Percentiles rank a stretch among this genome's conserved stretches.
phyloP scores from a whole-genome alignment of 139 green algal species.

The Asterochloris sp. region DNA sequence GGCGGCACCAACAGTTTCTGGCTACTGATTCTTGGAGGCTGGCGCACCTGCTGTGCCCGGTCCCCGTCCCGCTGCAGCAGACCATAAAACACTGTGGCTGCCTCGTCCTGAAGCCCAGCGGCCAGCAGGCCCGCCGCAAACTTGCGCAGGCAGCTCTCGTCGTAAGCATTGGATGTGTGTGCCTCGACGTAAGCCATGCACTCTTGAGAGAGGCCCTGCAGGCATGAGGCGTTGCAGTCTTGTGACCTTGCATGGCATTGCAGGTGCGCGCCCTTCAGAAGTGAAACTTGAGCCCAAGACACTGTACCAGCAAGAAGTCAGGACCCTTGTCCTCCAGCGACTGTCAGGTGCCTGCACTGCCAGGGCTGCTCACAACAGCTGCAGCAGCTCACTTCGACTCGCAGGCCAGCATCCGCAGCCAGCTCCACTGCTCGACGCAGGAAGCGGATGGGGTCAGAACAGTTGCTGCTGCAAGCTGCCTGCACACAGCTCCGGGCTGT shows the following conservation, averaged over 20 bases:
- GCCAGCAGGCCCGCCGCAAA: constrained; percentile 45
- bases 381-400: not conserved
- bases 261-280: not conserved
- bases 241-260: not conserved
- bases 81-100: not conserved
- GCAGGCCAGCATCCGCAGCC: not conserved
- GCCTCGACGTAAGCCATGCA: constrained; percentile 35
- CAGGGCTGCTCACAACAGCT: too few relatives aligned
- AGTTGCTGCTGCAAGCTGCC: constrained; percentile 21
- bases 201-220: constrained; percentile 40
- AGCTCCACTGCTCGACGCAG: constrained; percentile 52
- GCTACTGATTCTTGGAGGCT: not conserved
- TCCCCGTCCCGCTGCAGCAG: not conserved
- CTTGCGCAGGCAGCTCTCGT: constrained; percentile 31
- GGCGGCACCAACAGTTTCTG: too few relatives aligned
- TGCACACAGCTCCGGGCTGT: constrained; percentile 37
- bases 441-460: constrained; percentile 36
- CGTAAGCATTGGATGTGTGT: constrained; percentile 39
- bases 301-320: too few relatives aligned
- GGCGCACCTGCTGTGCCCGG: not conserved
- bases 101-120: constrained; percentile 29
- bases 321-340: too few relatives aligned
- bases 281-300: too few relatives aligned
- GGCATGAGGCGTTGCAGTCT: not conserved
- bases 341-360: too few relatives aligned